Evolutionary conservation across 2,329 filamentous ascomycete genomes (phyloP), one percentile per base, ranked within the genome.

Genomic region (Rhinocladiella mackenziei): DNA sequence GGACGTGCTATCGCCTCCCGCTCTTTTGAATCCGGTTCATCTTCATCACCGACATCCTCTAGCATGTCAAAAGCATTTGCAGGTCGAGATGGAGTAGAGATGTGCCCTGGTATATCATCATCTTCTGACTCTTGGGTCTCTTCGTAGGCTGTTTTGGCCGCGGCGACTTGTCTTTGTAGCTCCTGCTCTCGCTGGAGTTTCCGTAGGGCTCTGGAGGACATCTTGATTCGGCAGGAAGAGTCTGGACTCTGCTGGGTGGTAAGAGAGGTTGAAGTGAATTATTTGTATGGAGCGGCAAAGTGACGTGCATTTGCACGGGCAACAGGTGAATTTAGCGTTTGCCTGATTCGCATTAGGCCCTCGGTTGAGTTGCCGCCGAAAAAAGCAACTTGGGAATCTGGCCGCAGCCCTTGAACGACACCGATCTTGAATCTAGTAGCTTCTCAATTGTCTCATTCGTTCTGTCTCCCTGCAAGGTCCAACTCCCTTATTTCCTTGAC

Each of bases 171-270:
- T 53, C 73, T 69, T 58, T 74, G 72, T 60, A 77, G 73, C 58
- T 80, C 78, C 46, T 73, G 73, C 67, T 81, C 76, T 52, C 74
- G 74, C 60, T 82, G 79, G 43, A 80, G 71, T 59, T 80, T 80
- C 18, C 80, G 73, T 41, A 84, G 64, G n/a, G 80, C 80, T 53
- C 81, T 74, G 13, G 79, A 78, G 31, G 80, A 83, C 80, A 84
- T 84, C 30, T 25, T 49, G 41, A 10, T 4, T 3, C 39, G 28
- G n/a, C 15, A 10, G 6, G 15, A 5, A 37, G 11, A 30, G 19
- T 28, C 14, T 3, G 9, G 26, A 28, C 17, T 22, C 35, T 14
- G 2, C 4, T 9, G 13, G 22, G 18, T 3, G 18, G 18, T 19
- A 15, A 10, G 19, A 10, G 17, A 30, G 20, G 31, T 22, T 32